Evolutionary conservation across 202 grass and related monocot species (phyloP).

Genomic region (Bolboschoenoplectus hybrid): DNA sequence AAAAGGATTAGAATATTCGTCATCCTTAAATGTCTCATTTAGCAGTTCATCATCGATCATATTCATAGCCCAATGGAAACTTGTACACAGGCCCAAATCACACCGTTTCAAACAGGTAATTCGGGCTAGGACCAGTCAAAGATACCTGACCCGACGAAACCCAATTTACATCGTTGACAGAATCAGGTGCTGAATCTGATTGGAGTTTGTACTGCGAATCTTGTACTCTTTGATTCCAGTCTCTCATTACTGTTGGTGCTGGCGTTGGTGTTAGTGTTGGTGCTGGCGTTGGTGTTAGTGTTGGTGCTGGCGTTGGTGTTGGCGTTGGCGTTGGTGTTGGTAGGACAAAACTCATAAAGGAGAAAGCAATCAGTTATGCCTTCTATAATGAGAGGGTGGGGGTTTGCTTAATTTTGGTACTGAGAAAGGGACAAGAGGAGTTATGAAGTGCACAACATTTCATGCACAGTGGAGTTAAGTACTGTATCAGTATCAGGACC

Average conservation of each 20-base stretch:
- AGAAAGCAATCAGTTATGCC: conserved; percentile 3
- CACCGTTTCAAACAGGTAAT: not conserved
- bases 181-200: not conserved
- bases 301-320: not conserved
- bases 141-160: not conserved
- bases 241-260: not conserved
- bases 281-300: too few relatives aligned
- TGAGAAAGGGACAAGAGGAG: conserved; percentile 27
- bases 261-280: too few relatives aligned
- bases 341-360: too few relatives aligned
- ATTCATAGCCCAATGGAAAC: not conserved
- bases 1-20: not conserved
- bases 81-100: not conserved
- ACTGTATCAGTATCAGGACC: not conserved
- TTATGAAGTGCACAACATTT: conserved; percentile 22
- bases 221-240: not conserved
- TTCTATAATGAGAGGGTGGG: not conserved
- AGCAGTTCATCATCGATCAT: not conserved
- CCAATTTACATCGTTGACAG: not conserved
- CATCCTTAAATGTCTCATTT: not conserved
- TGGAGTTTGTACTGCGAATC: not conserved
- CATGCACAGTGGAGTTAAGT: conserved; percentile 18
- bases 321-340: too few relatives aligned
- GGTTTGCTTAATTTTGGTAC: conserved; percentile 6
- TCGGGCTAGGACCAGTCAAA: not conserved